Evolutionary conservation across 2,329 filamentous ascomycete genomes (phyloP).

Genomic region (Ascochyta fabae): DNA sequence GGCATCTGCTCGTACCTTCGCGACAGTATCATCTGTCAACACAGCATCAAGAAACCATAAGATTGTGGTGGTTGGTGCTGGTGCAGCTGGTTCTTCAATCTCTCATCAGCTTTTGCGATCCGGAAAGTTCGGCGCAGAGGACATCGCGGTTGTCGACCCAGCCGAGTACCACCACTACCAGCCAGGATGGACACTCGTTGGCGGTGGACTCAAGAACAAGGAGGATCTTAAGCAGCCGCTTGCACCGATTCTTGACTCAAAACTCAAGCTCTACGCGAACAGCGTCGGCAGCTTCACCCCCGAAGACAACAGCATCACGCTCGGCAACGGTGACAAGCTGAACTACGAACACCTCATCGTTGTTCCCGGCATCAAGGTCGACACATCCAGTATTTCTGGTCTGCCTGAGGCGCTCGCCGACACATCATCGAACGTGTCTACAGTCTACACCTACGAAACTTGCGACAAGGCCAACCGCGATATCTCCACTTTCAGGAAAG

Average conservation of each 20-base stretch:
- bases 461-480: slow-evolving; percentile 48
- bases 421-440: slow-evolving; percentile 41
- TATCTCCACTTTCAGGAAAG: slow-evolving; percentile 43
- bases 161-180: slow-evolving; percentile 71
- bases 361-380: slow-evolving; percentile 54
- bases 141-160: slow-evolving; percentile 71
- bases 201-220: slow-evolving; percentile 69
- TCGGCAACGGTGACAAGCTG: slow-evolving; percentile 62
- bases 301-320: slow-evolving; percentile 62
- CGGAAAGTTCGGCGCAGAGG: slow-evolving; percentile 62
- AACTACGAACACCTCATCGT: slow-evolving; percentile 71
- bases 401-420: slow-evolving; percentile 47
- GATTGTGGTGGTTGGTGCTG: slow-evolving; percentile 71
- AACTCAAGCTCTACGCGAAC: slow-evolving; percentile 66
- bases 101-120: slow-evolving; percentile 70
- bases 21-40: slow-evolving; percentile 37
- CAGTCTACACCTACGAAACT: slow-evolving; percentile 48
- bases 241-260: slow-evolving; percentile 61
- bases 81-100: slow-evolving; percentile 68
- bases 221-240: slow-evolving; percentile 63
- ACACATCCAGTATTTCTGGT: slow-evolving; percentile 40
- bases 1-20: slow-evolving; percentile 20
- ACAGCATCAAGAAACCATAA: slow-evolving; percentile 60
- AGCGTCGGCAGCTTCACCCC: slow-evolving; percentile 60
- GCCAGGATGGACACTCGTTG: slow-evolving; percentile 73